A percentile compares a stretch with the other conserved stretches of the same genome.
These are phyloP conservation scores for Trichoderma koningiopsis DNA, from an alignment of 2,329 filamentous ascomycete species.

Conservation along the genomic window DNA sequence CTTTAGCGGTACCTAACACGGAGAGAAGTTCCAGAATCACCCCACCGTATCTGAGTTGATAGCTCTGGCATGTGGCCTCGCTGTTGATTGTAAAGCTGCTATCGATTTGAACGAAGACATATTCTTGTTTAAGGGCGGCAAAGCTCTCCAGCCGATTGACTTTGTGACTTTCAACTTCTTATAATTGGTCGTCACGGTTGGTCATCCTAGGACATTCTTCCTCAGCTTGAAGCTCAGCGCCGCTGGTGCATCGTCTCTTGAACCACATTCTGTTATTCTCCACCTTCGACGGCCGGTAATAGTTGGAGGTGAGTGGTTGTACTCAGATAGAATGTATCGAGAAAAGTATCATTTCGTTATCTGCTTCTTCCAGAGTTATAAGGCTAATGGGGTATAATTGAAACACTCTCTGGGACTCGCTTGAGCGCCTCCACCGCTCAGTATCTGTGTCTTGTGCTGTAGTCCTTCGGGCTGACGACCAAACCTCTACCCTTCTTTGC, in stretches of 20 bases:
- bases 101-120: background rate
- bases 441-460: conserved; percentile 26
- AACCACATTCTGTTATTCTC: background rate
- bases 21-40: background rate
- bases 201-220: background rate
- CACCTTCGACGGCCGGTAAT: too few species aligned
- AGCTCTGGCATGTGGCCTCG: background rate
- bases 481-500: conserved; percentile 97
- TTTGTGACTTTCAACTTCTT: background rate
- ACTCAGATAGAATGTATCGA: background rate
- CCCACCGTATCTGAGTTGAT: background rate
- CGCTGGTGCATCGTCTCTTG: background rate
- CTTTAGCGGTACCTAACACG: background rate
- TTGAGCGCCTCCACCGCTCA: conserved; percentile 18
- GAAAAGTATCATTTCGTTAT: background rate
- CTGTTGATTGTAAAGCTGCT: background rate
- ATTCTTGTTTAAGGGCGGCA: background rate
- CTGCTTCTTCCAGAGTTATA: background rate
- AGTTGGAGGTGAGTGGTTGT: background rate
- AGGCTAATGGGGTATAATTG: conserved; percentile 14
- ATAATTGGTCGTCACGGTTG: background rate
- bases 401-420: background rate
- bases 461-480: conserved; percentile 88
- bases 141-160: background rate
- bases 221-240: background rate